Base-by-base conservation (phyloP, 441 rosid species). In the Aquilaria agallochum region DNA sequence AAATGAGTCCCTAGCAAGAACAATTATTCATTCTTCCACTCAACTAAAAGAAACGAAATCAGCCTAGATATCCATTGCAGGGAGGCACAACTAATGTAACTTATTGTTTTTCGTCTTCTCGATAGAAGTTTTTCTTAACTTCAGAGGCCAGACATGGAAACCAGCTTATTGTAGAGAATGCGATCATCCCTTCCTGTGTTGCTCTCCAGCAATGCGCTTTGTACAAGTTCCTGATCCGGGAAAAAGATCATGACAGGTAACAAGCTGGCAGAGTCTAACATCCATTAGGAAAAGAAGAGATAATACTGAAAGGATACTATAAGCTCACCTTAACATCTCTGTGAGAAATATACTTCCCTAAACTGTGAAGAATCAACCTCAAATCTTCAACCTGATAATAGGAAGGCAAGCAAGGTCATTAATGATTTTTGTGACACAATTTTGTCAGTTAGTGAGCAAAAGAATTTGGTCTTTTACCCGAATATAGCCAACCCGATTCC, bases 141-240 rank as follows among this genome's bases (percentile, higher is more conserved):
- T 84, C 72, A 84, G 47, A 78, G 57, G 66, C 68, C 55, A 45
- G 80, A 67, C 85, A 85, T 71, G 67, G 75, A 72, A 58, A 85
- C 95, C 50, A 95, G 90, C 82, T 88, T 92, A 58, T 74, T 74
- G 64, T 95, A 95, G 48, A 95, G 80, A 66, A 95, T 85, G 60
- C 87, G 88, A 66, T 90, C 96, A 72, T 95, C 98, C 72, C 99
- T 83, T 65, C 97, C 99, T 0, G 96, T 88, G 85, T 85, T 85
- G 89, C 95, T 95, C 85, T 88, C 95, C 52, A 92, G 68, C 71
- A 88, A 76, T 10, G 98, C 98, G 72, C 95, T 86, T 65, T 87
- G 96, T 74, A 84, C 99, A 30, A 95, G 89, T 65, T 95, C 99
- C 99, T 95, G 82, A 67, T 67, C 56, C 48, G 59, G 31, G 27